These are phyloP conservation scores for Chalaropsis thielavioides DNA, from an alignment of 2,329 filamentous ascomycete species.

Conservation along the genomic window DNA sequence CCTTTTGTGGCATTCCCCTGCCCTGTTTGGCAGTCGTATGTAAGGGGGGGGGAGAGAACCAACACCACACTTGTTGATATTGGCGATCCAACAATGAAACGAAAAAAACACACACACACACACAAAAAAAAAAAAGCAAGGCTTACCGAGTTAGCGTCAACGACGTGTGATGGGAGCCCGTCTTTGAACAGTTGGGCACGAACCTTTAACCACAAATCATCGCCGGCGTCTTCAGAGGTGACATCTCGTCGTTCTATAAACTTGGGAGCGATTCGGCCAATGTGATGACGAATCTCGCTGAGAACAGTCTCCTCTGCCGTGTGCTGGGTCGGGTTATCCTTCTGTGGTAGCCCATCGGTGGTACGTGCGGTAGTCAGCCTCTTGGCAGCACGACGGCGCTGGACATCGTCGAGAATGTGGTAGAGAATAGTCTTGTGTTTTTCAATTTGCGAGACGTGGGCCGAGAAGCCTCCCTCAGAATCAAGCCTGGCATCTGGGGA, in stretches of 20 bases:
- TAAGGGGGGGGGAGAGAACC: background rate
- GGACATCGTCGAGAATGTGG: slow-evolving; percentile 43
- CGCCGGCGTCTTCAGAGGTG: slow-evolving; percentile 31
- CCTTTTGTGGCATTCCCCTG: background rate
- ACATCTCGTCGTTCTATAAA: slow-evolving; percentile 33
- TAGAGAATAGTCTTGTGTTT: slow-evolving; percentile 40
- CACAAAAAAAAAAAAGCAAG: background rate
- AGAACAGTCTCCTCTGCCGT: slow-evolving; percentile 6
- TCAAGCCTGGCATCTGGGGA: slow-evolving; percentile 18
- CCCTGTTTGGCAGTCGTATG: background rate
- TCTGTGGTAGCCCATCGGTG: slow-evolving; percentile 27
- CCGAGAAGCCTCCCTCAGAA: slow-evolving; percentile 20
- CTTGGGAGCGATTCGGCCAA: slow-evolving; percentile 41
- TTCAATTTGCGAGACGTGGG: slow-evolving; percentile 28
- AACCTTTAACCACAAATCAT: slow-evolving; percentile 44
- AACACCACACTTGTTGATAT: no score
- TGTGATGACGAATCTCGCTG: slow-evolving; percentile 20
- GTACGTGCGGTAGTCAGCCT: slow-evolving; percentile 23
- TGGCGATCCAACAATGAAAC: background rate
- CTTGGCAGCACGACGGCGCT: slow-evolving; percentile 35
- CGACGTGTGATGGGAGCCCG: slow-evolving; percentile 41
- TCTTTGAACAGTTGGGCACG: slow-evolving; percentile 42
- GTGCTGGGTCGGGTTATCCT: slow-evolving; percentile 32
- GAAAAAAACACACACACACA: background rate
- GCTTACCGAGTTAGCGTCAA: slow-evolving; percentile 43